Evolutionary conservation across 495 filamentous ascomycete species (phyloP), one percentile per base, ranked within the genome.

Genomic region (Gamarada debralockiae): DNA sequence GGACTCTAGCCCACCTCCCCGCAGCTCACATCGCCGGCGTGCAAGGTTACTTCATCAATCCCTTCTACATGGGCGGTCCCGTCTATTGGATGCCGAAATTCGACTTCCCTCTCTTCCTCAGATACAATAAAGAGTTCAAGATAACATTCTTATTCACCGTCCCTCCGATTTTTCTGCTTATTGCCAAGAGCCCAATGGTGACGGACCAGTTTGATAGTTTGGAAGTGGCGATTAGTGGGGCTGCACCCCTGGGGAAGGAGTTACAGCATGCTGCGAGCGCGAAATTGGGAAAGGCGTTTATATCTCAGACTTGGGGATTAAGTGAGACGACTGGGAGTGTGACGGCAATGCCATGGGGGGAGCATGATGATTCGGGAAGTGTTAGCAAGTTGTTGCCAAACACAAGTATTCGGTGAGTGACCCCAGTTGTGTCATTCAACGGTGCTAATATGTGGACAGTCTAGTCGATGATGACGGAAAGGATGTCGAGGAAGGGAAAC

Each of bases 191-290:
- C 33, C 72, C 75, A 8, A 48, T 61, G 14, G 76, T 80, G n/a
- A 76, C 69, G 15, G 71, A 77, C 42, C 84, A 97, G 64, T 70
- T 97, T 14, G 84, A 79, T 13, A 82, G 75, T 22, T 56, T 97
- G 7, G 82, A 84, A 41, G 87, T 91, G 80, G 72, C 92, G 86
- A 68, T 92, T 81, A 7, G 93, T 87, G 92, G 90, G 2, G 92
- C 92, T 2, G 92, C 92, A 4, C 93, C 92, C 1, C 70, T 97
- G 39, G 92, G 88, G 0, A 74, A 78, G 17, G 90, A 96, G 51
- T 73, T 97, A 3, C 55, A 58, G 17, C 18, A 44, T 48, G 49
- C 55, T 8, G 48, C 55, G 14, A 53, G 38, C 38, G 27, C n/a
- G 7, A 56, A 53, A 33, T 21, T 58, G 18, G 55, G 55, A 23